Evolutionary conservation across 331 rosid species (phyloP), one percentile per base, ranked within the genome.

Genomic region (Malus hybrid): DNA sequence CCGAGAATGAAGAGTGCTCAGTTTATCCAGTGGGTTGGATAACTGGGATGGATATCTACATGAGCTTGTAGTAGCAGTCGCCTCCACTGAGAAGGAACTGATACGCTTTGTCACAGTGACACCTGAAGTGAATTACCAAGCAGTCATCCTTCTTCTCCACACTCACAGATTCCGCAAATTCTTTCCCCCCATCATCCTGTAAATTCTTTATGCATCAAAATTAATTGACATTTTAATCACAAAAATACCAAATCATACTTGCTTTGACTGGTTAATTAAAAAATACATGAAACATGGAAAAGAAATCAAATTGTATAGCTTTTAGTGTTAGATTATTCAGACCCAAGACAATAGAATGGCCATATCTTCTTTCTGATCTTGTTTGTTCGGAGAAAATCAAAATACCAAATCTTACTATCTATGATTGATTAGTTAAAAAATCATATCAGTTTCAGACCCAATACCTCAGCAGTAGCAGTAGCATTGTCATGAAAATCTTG

Each of bases 1-100:
- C 69, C 44, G 19, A 44, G 59, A 73, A 57, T 19, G 61, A 4
- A 33, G 76, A 39, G 27, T 54, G 44, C 29, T 52, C 10, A 2
- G 18, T 31, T 5, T 57, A 1, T 22, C 32, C 19, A 61, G 66
- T 62, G 34, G 66, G 18, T 63, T 65, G 69, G 69, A 16, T 32
- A 8, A 32, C 5, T 18, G 69, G 14, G 69, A 63, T 18, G 70
- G 70, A 34, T 22, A 12, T 55, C 81, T 79, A 85, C 74, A 87
- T 74, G 70, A 89, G 81, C 85, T 91, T 93, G 87, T 93, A 93
- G 88, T 83, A 91, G 14, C 96, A 89, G 3, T 72, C 86, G 19
- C 71, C 85, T 13, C 75, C 94, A n/a, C 85, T 71, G 8, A 93
- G 79, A 62, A 93, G 90, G 67, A 93, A 84, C 67, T 90, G 87